phyloP scores from a whole-genome alignment of 345 rosid genomes.

The Linum trigynum region DNA sequence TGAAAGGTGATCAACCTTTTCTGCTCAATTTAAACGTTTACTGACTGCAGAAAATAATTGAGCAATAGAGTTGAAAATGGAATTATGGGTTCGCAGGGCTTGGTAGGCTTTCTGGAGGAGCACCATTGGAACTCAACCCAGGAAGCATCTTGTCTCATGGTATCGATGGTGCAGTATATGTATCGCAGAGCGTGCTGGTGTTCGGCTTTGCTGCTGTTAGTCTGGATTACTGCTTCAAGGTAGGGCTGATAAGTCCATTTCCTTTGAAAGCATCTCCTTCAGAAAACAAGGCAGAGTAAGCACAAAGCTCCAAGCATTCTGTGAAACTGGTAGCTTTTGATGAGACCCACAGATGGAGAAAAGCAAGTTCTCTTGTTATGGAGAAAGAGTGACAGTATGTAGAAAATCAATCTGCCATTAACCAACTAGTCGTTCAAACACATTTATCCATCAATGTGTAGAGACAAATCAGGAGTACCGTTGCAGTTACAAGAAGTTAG shows the following conservation, averaged over 20 bases:
- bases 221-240: conserved; percentile 54
- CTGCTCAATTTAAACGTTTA: background rate
- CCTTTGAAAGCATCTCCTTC: conserved; percentile 27
- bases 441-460: too few species aligned
- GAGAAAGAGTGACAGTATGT: too few species aligned
- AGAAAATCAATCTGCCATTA: too few species aligned
- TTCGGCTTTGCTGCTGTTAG: conserved; percentile 46
- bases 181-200: conserved; percentile 40
- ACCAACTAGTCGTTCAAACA: too few species aligned
- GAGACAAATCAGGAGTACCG: too few species aligned
- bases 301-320: background rate
- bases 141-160: conserved; percentile 42
- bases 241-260: conserved; percentile 41
- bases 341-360: too few species aligned
- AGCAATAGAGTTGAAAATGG: background rate
- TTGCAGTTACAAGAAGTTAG: background rate
- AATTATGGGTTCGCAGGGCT: conserved; percentile 43
- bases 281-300: conserved; percentile 8
- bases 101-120: conserved; percentile 45
- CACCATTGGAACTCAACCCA: conserved; percentile 44
- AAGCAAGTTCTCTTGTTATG: too few species aligned
- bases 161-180: conserved; percentile 30
- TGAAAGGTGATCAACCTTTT: conserved; percentile 44
- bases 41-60: background rate
- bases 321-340: background rate